A percentile compares a stretch with the other conserved stretches of the same genome.
phyloP scores from a whole-genome alignment of 805 yeast species.

The Maudiozyma turicensis region DNA sequence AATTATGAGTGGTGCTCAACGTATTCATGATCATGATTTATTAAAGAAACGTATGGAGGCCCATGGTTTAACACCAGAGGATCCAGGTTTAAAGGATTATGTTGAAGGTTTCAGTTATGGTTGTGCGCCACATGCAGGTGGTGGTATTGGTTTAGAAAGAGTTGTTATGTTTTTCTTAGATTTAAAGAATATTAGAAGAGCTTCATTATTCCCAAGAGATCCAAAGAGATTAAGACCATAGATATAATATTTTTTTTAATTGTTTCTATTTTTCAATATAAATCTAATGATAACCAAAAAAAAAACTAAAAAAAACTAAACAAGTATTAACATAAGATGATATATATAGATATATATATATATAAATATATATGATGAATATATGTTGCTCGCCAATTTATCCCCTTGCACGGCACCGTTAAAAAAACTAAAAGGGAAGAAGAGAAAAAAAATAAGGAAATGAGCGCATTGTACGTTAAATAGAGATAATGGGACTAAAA shows the following conservation, averaged over 20 bases:
- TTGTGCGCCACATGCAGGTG: constrained; percentile 99
- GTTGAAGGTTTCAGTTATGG: constrained; percentile 89
- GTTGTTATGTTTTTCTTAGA: constrained; percentile 97
- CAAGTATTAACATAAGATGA: background rate
- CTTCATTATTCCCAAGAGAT: constrained; percentile 98
- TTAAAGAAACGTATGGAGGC: constrained; percentile 71
- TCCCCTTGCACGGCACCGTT: too few species aligned
- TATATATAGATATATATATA: too few species aligned
- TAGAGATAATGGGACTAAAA: too few species aligned
- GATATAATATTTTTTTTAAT: background rate
- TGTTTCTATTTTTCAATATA: background rate
- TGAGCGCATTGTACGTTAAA: too few species aligned
- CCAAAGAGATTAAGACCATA: constrained; percentile 85
- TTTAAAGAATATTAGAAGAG: constrained; percentile 94
- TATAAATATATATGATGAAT: too few species aligned
- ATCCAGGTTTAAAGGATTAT: constrained; percentile 82
- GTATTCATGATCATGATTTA: constrained; percentile 88
- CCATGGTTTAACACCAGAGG: constrained; percentile 72
- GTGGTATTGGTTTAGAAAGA: constrained; percentile 98
- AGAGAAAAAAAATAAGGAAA: background rate
- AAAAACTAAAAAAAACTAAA: background rate
- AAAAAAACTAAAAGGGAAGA: too few species aligned
- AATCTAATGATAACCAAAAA: too few species aligned
- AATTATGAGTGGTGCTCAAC: constrained; percentile 98
- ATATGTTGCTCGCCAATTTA: too few species aligned